Base-by-base conservation (phyloP, 2,329 filamentous ascomycete species). In the Fusarium decemcellulare region DNA sequence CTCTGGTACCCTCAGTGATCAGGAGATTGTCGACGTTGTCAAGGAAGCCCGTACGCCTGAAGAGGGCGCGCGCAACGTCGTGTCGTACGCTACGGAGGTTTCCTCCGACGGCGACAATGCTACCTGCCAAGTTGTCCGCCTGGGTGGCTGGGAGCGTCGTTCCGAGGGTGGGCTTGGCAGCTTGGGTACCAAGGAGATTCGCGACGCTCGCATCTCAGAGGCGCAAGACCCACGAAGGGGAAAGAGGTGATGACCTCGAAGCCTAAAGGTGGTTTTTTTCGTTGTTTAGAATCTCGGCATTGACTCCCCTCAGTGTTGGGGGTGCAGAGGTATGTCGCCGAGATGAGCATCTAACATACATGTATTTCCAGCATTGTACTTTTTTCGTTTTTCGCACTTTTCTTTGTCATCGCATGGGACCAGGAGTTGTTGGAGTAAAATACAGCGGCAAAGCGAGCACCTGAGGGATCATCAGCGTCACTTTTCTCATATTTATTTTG, bases 31-130 rank as follows among this genome's bases (percentile, higher is more conserved):
- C 32, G 96, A 99, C 77, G 90, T 98, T 34, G 87, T 98, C 74
- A 98, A 98, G 80, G 96, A 99, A 81, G 93, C 94, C 6, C 91
- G 87, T 76, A 98, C 95, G 0, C 96, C 96, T 0, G 95, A 97
- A 72, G 90, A 97, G 77, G 96, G 91, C 4, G 90, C 94, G 2
- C 87, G 86, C 62, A 90, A 91, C 65, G 88, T 99, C 8, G 93
- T 97, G 30, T 89, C 89, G 59, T 98, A 96, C 79, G 94, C 95
- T 1, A 96, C 93, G 0, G 96, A 98, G 81, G 92, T 97, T 5
- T 91, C 88, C 29, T 84, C 73, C 15, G 85, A 84, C 75, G 90
- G 90, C 10, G 90, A 92, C 76, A 92, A 92, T 75, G 89, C 90
- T 7, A 92, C 90, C 1, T 92, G 90, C 70, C 82, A 91, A 51